Conservation (phyloP, 78 protist genomes). For the Dictyostelium citrinum region DNA sequence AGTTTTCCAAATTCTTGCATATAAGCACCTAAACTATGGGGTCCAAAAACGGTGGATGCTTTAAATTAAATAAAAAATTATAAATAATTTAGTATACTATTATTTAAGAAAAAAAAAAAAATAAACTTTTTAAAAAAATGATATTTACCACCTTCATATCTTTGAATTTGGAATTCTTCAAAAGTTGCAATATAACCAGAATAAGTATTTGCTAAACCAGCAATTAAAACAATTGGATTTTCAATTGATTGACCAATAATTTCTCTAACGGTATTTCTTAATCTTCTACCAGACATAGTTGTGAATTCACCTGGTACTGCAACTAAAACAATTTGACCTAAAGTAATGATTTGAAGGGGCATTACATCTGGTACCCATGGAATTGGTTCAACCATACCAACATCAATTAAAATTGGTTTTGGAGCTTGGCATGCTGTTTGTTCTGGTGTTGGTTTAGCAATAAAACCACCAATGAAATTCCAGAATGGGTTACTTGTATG, state of each 20-base stretch:
- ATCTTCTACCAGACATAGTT: slow-evolving; percentile 90
- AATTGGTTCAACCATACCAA: slow-evolving; percentile 66
- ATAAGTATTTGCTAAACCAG: slow-evolving; percentile 82
- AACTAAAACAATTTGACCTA: slow-evolving; percentile 79
- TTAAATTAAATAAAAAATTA: too few species aligned
- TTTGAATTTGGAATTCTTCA: slow-evolving; percentile 81
- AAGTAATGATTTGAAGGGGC: slow-evolving; percentile 78
- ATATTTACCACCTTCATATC: slow-evolving; percentile 78
- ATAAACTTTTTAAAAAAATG: too few species aligned
- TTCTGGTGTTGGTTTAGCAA: slow-evolving; percentile 73
- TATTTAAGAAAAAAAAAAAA: too few species aligned
- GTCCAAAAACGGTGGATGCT: slow-evolving; percentile 86
- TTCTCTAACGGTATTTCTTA: slow-evolving; percentile 60
- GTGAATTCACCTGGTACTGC: slow-evolving; percentile 89
- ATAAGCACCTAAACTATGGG: slow-evolving; percentile 79
- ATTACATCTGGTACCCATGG: slow-evolving; percentile 74
- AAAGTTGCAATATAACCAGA: slow-evolving; percentile 82
- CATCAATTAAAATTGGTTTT: slow-evolving; percentile 86
- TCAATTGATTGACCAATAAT: slow-evolving; percentile 35
- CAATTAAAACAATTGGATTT: slow-evolving; percentile 68
- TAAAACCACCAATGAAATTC: slow-evolving; percentile 60
- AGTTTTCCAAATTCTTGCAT: slow-evolving; percentile 75
- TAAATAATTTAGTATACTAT: too few species aligned
- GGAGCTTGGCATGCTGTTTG: slow-evolving; percentile 84
- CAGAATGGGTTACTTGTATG: slow-evolving; percentile 74